phyloP scores from a whole-genome alignment of 129 eudicot genomes.

The Centella asiatica region DNA sequence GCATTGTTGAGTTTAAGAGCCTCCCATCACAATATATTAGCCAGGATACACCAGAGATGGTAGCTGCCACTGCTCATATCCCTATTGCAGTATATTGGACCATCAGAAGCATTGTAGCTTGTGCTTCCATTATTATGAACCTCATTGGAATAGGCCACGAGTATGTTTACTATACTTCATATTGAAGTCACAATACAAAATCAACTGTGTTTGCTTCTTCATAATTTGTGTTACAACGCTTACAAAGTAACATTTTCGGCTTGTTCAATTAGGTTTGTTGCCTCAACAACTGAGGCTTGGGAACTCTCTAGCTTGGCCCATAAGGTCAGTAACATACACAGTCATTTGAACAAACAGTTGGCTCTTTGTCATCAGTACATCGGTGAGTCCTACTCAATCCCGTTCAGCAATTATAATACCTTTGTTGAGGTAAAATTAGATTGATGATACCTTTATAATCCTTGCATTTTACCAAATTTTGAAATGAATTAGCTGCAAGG shows the following conservation, averaged over 20 bases:
- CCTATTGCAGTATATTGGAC: slow-evolving; percentile 73
- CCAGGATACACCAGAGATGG: slow-evolving; percentile 41
- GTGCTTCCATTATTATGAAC: slow-evolving; percentile 52
- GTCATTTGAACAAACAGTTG: slow-evolving; percentile 43
- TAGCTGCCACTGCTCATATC: slow-evolving; percentile 44
- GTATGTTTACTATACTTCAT: slow-evolving; percentile 26
- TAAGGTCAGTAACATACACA: slow-evolving; percentile 55
- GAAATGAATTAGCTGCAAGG: slow-evolving; percentile 42
- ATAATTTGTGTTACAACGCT: too few relatives aligned
- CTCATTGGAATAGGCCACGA: slow-evolving; percentile 67
- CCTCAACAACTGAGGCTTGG: slow-evolving; percentile 70
- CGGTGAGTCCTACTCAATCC: slow-evolving; percentile 27
- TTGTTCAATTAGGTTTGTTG: slow-evolving; percentile 30
- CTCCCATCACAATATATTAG: slow-evolving; percentile 41
- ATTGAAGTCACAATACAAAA: not conserved
- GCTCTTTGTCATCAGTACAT: slow-evolving; percentile 51
- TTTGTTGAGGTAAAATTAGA: not conserved
- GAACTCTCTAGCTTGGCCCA: slow-evolving; percentile 71
- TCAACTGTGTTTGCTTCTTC: too few relatives aligned
- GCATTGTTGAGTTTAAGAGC: slow-evolving; percentile 64
- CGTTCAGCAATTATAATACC: not conserved
- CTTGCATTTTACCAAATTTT: not conserved
- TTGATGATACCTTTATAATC: too few relatives aligned
- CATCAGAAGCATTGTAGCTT: slow-evolving; percentile 58
- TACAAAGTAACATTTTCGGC: not conserved